Conservation (phyloP, 2,329 filamentous ascomycete species). For the Verticillium dahliae region DNA sequence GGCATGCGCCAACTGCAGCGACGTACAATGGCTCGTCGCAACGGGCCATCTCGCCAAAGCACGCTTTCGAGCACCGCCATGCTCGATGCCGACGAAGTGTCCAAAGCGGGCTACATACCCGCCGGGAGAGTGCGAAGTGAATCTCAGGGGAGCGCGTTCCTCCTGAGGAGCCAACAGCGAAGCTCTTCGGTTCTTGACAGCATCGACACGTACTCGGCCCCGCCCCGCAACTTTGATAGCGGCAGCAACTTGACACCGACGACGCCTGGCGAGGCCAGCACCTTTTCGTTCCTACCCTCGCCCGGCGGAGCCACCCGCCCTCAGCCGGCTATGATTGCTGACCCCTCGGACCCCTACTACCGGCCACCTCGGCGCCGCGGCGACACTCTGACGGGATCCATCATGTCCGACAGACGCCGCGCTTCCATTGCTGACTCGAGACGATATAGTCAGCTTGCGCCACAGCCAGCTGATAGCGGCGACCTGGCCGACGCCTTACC, state of each 20-base stretch:
- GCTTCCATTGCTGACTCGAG: conserved; percentile 25
- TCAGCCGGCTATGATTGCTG: conserved; percentile 36
- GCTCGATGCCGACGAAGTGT: conserved; percentile 61
- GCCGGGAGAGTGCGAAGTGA: conserved; percentile 52
- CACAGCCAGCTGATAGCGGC: neutral
- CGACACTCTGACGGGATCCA: conserved; percentile 44
- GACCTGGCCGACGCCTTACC: conserved; percentile 5
- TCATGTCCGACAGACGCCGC: conserved; percentile 22
- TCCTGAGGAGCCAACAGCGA: conserved; percentile 34
- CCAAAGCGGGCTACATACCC: conserved; percentile 53
- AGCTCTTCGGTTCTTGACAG: conserved; percentile 51
- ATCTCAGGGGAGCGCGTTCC: conserved; percentile 50
- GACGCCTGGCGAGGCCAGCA: conserved; percentile 65
- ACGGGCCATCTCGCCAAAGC: conserved; percentile 64
- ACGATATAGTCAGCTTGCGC: conserved; percentile 26
- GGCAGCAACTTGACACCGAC: conserved; percentile 64
- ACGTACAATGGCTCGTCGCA: conserved; percentile 55
- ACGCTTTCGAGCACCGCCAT: conserved; percentile 79
- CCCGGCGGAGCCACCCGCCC: conserved; percentile 39
- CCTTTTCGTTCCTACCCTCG: conserved; percentile 63
- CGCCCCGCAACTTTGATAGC: conserved; percentile 44
- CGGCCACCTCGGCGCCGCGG: conserved; percentile 70
- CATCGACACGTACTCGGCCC: conserved; percentile 36
- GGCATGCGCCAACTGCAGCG: conserved; percentile 83
- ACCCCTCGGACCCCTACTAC: conserved; percentile 74